These are phyloP conservation scores for Claviceps arundinis DNA, from an alignment of 2,329 filamentous ascomycete species.

Conservation along the genomic window DNA sequence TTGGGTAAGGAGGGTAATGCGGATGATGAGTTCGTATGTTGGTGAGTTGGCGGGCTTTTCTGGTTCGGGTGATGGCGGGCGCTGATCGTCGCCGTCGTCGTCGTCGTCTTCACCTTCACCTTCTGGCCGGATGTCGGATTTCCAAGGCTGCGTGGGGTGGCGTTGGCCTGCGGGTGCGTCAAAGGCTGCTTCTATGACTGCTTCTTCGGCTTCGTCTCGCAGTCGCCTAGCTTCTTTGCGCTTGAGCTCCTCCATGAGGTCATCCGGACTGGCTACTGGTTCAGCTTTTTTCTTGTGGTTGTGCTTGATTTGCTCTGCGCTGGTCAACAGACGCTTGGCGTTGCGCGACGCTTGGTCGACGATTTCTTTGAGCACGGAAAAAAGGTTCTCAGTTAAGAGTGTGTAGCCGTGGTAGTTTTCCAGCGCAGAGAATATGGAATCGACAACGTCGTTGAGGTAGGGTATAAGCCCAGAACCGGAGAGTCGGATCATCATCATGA, in stretches of 20 bases:
- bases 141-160: conserved; percentile 25
- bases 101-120: conserved; percentile 19
- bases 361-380: conserved; percentile 68
- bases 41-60: conserved; percentile 58
- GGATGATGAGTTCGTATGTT: conserved; percentile 67
- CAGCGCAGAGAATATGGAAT: conserved; percentile 82
- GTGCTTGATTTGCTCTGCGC: conserved; percentile 19
- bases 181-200: conserved; percentile 7
- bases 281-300: conserved; percentile 29
- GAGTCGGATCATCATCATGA: conserved; percentile 87
- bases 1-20: conserved; percentile 73
- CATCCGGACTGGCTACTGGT: conserved; percentile 24
- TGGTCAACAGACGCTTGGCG: conserved; percentile 33
- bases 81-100: conserved; percentile 21
- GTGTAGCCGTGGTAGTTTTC: conserved; percentile 93
- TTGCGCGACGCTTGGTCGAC: conserved; percentile 67
- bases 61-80: conserved; percentile 17
- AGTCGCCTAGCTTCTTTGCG: conserved; percentile 31
- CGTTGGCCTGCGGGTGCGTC: conserved; percentile 14
- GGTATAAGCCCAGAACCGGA: conserved; percentile 72
- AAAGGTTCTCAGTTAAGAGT: conserved; percentile 70
- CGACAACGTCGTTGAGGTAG: conserved; percentile 82
- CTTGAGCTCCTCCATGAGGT: conserved; percentile 46
- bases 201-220: conserved; percentile 22
- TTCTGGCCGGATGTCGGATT: conserved; percentile 16